Percentiles rank a stretch among this genome's conserved stretches.
phyloP scores from a whole-genome alignment of 345 rosid species.

The Moricandia arvensis region DNA sequence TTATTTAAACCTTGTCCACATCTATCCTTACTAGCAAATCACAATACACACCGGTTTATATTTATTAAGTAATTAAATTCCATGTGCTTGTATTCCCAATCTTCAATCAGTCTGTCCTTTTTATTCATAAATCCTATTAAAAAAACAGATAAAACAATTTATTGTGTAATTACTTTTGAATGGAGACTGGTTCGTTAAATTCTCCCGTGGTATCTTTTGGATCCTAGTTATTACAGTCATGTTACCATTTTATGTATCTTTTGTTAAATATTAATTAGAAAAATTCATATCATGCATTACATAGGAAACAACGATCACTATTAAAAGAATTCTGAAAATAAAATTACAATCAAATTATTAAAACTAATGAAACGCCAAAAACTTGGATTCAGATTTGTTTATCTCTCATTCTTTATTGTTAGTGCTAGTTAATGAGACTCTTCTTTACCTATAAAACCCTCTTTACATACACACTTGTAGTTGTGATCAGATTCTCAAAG shows the following conservation, averaged over 20 bases:
- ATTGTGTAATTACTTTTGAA: background rate
- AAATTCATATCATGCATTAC: background rate
- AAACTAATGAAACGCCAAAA: constrained; percentile 1
- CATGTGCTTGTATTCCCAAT: constrained; percentile 27
- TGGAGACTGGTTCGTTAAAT: background rate
- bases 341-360: background rate
- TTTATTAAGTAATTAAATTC: constrained; percentile 2
- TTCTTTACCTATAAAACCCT: constrained; percentile 5
- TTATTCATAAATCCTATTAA: background rate
- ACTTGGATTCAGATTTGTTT: constrained; percentile 25
- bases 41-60: background rate
- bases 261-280: background rate
- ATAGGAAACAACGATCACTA: background rate
- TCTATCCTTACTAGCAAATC: constrained; percentile 10
- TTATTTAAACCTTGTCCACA: constrained; percentile 13
- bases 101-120: constrained; percentile 27
- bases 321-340: background rate
- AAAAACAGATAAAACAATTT: background rate
- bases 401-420: background rate
- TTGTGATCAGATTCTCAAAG: constrained; percentile 10
- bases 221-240: background rate
- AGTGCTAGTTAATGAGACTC: constrained; percentile 5
- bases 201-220: background rate
- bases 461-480: background rate
- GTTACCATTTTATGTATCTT: background rate